Base-by-base conservation (phyloP, 2,329 filamentous ascomycete species). In the Chaetomium strumarium region DNA sequence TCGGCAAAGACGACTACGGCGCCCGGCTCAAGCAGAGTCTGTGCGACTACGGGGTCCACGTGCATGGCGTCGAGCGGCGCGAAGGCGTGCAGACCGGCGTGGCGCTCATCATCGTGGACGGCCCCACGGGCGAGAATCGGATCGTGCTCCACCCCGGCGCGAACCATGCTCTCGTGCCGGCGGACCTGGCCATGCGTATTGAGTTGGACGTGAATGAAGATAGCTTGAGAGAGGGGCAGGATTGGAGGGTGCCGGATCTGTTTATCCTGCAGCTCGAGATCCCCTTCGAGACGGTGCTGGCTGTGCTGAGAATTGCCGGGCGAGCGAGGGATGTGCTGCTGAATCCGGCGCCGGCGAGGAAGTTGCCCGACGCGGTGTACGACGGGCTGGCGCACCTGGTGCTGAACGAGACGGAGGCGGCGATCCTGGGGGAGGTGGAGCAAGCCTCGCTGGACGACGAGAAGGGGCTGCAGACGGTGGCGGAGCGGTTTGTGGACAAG, bases 351-450 rank as follows among this genome's bases (percentile, higher is more conserved):
- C 86, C 87, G 5, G 90, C 90, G 3, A 77, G 84, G 41, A 68
- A 72, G 9, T 70, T 96, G 3, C 90, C 88, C 1, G 74, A 74
- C 0, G 75, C 80, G 29, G 83, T 81, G 9, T 93, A 87, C 65
- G 62, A 67, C 7, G 80, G 79, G 1, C 77, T 96, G 31, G 82
- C 83, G 39, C 89, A 95, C 63, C 75, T 96, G 40, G 81, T 96
- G 46, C 80, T 96, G 62, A 96, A 97, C 65, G 91, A 96, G 73
- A 93, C 86, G 1, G 91, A 96, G 72, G 88, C 90, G 2, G 79
- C 84, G 9, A 79, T 91, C 46, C 77, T 95, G 50, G 83, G 81
- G 0, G 81, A 79, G 1, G 73, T 73, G 50, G 61, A 67, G 8
- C 75, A 79, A 59, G 69, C 67, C 0, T 75, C 76, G 20, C 72